Percentiles rank a stretch among this genome's conserved stretches.
Evolutionary conservation across 495 filamentous ascomycete genomes (phyloP).

Genomic region (Aspergillus cavernicola): DNA sequence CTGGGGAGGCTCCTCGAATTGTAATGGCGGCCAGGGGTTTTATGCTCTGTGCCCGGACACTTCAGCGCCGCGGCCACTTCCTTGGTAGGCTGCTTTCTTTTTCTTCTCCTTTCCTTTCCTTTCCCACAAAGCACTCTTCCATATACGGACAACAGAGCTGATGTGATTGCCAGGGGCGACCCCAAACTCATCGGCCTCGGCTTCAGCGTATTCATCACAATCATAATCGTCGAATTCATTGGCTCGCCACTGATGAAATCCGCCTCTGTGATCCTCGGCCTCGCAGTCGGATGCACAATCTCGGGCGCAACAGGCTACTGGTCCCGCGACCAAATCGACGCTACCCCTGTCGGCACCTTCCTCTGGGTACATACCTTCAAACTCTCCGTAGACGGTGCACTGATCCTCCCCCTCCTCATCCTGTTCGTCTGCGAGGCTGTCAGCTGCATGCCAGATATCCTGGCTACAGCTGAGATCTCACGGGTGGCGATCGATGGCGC

Average conservation of each 20-base stretch:
- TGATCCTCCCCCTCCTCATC: slow-evolving; percentile 68
- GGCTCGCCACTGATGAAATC: slow-evolving; percentile 69
- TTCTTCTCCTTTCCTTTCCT: not conserved
- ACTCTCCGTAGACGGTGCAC: slow-evolving; percentile 69
- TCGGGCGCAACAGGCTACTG: slow-evolving; percentile 78
- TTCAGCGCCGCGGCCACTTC: slow-evolving; percentile 65
- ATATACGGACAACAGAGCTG: too few species aligned
- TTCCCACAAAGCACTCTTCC: too few species aligned
- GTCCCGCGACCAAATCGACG: slow-evolving; percentile 58
- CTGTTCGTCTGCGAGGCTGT: slow-evolving; percentile 60
- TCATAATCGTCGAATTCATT: slow-evolving; percentile 72
- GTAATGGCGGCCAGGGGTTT: slow-evolving; percentile 48
- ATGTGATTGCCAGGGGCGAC: slow-evolving; percentile 71
- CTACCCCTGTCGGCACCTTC: slow-evolving; percentile 67
- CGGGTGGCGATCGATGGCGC: slow-evolving; percentile 73
- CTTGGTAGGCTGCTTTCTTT: slow-evolving; percentile 36
- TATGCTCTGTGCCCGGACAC: slow-evolving; percentile 65
- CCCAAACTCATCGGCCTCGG: slow-evolving; percentile 76
- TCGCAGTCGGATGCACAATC: slow-evolving; percentile 77
- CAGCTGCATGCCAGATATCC: slow-evolving; percentile 79
- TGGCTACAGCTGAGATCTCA: slow-evolving; percentile 72
- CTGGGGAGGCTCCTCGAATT: slow-evolving; percentile 71
- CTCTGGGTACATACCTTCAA: slow-evolving; percentile 84
- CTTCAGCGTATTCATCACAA: slow-evolving; percentile 79
- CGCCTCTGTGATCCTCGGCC: slow-evolving; percentile 68